Conservation (phyloP, 2,329 filamentous ascomycete genomes). For the Diaporthe ampelina region DNA sequence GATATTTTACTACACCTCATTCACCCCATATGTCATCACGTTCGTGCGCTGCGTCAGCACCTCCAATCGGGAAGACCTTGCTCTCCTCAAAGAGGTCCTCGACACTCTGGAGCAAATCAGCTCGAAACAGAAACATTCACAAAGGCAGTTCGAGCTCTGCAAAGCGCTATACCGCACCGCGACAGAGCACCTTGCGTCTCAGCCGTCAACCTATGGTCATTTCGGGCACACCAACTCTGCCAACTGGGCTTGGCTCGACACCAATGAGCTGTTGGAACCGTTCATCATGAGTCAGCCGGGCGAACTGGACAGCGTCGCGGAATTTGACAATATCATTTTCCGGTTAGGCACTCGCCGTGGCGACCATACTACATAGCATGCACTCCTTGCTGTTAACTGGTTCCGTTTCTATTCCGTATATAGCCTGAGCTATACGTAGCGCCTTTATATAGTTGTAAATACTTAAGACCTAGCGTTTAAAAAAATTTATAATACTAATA, state of each 20-base stretch:
- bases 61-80: neutral
- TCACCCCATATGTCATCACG: neutral
- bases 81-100: slow-evolving; percentile 6
- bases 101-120: neutral
- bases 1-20: slow-evolving; percentile 5
- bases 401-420: too few species aligned
- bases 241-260: neutral
- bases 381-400: neutral
- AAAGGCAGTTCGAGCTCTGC: neutral
- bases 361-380: neutral
- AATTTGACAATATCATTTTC: neutral
- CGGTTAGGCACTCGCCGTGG: neutral
- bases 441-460: too few species aligned
- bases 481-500: too few species aligned
- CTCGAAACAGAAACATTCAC: neutral
- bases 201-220: neutral
- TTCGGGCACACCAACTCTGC: neutral
- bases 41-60: neutral
- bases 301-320: neutral
- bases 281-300: neutral
- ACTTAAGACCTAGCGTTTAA: too few species aligned
- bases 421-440: too few species aligned
- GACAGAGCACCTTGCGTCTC: neutral
- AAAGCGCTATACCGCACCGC: slow-evolving; percentile 4
- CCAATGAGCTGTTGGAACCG: neutral